Evolutionary conservation across 2,329 filamentous ascomycete genomes (phyloP).

Genomic region (Thelonectria olida): DNA sequence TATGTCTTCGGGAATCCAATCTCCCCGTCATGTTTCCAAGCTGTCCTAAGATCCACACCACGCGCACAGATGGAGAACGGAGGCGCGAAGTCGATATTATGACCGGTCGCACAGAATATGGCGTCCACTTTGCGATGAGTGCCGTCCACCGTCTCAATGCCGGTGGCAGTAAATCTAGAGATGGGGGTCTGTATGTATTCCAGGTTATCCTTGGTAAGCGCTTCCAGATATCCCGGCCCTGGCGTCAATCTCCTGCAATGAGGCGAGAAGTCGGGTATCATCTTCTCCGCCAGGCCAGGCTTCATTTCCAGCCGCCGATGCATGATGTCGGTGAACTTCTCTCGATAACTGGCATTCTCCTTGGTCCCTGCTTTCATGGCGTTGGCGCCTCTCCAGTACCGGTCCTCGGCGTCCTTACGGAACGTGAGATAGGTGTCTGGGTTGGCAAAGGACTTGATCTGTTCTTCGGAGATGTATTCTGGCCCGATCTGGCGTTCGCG

Average conservation of each 20-base stretch:
- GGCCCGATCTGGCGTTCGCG: no score
- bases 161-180: background rate
- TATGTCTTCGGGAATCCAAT: background rate
- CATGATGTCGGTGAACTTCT: background rate
- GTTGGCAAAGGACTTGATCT: no score
- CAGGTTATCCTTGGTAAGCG: slow-evolving; percentile 14
- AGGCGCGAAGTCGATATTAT: background rate
- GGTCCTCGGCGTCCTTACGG: no score
- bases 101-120: slow-evolving; percentile 8
- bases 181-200: slow-evolving; percentile 1
- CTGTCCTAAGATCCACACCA: slow-evolving; percentile 1
- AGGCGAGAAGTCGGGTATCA: slow-evolving; percentile 1
- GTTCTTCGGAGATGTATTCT: no score
- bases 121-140: background rate
- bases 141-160: background rate
- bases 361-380: no score
- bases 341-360: no score
- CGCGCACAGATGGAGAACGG: background rate
- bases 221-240: slow-evolving; percentile 14
- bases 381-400: no score
- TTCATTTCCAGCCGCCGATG: background rate
- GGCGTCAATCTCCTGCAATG: slow-evolving; percentile 10
- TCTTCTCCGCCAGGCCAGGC: background rate
- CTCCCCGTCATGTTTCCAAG: background rate
- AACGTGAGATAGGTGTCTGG: no score